Base-by-base conservation (phyloP, 169 alveolate genomes). In the Plasmodium reichenowi region DNA sequence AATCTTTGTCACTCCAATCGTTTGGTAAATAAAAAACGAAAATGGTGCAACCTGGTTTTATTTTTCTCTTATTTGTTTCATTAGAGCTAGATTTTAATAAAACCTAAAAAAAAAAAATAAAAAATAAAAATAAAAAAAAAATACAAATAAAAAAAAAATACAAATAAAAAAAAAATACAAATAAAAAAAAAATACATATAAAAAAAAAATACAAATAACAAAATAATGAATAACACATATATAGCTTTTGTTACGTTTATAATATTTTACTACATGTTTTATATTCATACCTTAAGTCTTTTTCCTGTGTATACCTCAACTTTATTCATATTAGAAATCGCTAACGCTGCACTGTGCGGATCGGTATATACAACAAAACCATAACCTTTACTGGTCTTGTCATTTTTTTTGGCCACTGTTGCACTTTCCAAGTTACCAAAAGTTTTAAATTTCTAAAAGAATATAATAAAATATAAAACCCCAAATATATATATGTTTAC, bases 341-440 rank as follows among this genome's bases (percentile, higher is more conserved):
- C 99, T n/a, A 88, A 88, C 47, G 94, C 63, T 2, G 98, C 98
- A 56, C 97, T 91, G 62, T 88, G 95, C 2, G 96, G 95, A 86
- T 93, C 95, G 74, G 96, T 98, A 88, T 93, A 97, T 45, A 96
- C 94, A 26, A 96, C 94, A 91, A 97, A 97, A 0, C 98, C 98
- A 71, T 94, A 97, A 12, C 98, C 98, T 22, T 80, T 80, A 80
- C 91, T 80, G 10, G 91, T 67, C 59, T 80, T 80, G 72, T 80
- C 91, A 80, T 80, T 80, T 56, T 80, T 80, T 56, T 68, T 80
- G 38, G 91, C 91, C 4, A 80, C 91, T 9, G 78, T 80, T 10
- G 91, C 91, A 56, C 91, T 80, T 52, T 80, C 91, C 52, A 80
- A 45, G 70, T 80, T 80, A 38, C 91, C 91, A 62, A 80, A 80